A percentile compares a stretch with the other conserved stretches of the same genome.
These are phyloP conservation scores for Trametes coccinea DNA, from an alignment of 768 basidiomycete species.

Conservation along the genomic window DNA sequence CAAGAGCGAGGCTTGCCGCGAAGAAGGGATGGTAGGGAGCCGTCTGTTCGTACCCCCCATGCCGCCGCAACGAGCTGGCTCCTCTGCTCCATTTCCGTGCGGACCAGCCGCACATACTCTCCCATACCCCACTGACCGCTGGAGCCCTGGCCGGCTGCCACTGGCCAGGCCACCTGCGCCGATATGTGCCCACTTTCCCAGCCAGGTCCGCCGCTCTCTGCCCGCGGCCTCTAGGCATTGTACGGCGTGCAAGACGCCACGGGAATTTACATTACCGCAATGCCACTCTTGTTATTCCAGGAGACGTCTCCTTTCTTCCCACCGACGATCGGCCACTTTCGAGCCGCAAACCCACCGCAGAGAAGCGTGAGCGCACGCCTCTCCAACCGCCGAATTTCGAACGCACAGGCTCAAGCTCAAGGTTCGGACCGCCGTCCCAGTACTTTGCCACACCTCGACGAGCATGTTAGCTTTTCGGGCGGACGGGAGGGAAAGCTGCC, in stretches of 20 bases:
- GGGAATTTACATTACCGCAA: background rate
- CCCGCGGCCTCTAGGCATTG: background rate
- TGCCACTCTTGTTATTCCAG: background rate
- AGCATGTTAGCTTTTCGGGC: too few species aligned
- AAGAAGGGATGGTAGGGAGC: conserved; percentile 5
- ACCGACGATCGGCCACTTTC: background rate
- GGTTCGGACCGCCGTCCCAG: background rate
- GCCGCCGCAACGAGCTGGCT: background rate
- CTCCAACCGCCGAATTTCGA: background rate
- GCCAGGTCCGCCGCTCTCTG: background rate
- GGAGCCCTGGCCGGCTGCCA: too few species aligned
- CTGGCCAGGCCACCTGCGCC: too few species aligned
- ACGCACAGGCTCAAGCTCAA: background rate
- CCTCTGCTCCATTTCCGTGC: background rate
- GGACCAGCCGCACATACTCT: background rate
- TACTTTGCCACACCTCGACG: too few species aligned
- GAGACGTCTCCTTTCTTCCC: background rate
- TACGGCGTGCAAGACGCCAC: background rate
- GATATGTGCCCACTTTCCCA: background rate
- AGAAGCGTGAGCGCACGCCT: background rate
- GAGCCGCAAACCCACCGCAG: background rate
- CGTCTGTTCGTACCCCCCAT: background rate
- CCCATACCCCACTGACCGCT: background rate
- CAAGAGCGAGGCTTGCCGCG: conserved; percentile 31
- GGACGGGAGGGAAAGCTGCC: too few species aligned